These are phyloP conservation scores for Salix caprea DNA, from an alignment of 345 rosid genomes.

Conservation along the genomic window DNA sequence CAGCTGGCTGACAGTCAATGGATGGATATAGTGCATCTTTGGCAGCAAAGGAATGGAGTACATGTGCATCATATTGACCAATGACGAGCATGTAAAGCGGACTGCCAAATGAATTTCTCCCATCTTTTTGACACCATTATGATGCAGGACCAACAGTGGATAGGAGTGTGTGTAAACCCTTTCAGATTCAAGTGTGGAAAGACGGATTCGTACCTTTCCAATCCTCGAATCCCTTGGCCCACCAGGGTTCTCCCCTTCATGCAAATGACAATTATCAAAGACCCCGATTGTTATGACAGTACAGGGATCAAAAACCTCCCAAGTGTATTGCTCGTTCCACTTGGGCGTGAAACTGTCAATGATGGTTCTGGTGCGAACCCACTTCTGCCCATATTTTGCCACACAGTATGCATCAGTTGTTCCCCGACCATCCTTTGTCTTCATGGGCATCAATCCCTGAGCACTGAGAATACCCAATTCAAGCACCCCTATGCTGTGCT, in stretches of 20 bases:
- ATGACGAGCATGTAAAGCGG: conserved; percentile 77
- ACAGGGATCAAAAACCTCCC: conserved; percentile 95
- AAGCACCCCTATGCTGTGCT: conserved; percentile 66
- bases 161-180: conserved; percentile 89
- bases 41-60: conserved; percentile 90
- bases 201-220: conserved; percentile 87
- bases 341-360: conserved; percentile 67
- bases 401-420: conserved; percentile 87
- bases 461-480: conserved; percentile 87
- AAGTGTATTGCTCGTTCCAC: conserved; percentile 97
- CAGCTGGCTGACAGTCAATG: conserved; percentile 67
- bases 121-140: conserved; percentile 67
- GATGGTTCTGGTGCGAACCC: conserved; percentile 92
- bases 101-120: conserved; percentile 94
- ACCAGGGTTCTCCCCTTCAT: conserved; percentile 48
- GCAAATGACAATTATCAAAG: conserved; percentile 71
- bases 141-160: conserved; percentile 71
- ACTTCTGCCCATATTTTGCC: conserved; percentile 95
- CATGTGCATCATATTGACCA: conserved; percentile 83
- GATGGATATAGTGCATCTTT: conserved; percentile 84
- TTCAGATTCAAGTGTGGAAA: conserved; percentile 81
- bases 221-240: conserved; percentile 58
- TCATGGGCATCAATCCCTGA: conserved; percentile 77
- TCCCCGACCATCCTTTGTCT: conserved; percentile 65
- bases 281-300: conserved; percentile 91